Percentiles rank a stretch among this genome's conserved stretches.
These are phyloP conservation scores for Metarhizium humberi DNA, from an alignment of 2,329 filamentous ascomycete species.

Conservation along the genomic window DNA sequence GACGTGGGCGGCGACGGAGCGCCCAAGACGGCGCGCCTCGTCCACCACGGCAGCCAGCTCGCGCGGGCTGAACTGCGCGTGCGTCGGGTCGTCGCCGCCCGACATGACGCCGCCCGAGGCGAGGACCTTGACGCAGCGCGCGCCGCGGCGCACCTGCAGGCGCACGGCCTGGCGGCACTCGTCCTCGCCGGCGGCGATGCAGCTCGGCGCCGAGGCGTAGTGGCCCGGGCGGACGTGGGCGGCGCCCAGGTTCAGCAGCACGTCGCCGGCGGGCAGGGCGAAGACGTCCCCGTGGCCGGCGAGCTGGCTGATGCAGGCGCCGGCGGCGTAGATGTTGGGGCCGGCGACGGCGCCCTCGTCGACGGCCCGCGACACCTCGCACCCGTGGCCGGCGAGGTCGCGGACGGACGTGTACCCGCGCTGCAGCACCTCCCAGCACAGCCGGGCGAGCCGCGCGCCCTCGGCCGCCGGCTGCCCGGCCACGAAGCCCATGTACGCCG, in stretches of 20 bases:
- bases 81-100: conserved; percentile 25
- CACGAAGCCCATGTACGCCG: conserved; percentile 11
- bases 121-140: conserved; percentile 29
- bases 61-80: conserved; percentile 29
- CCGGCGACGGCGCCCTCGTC: conserved; percentile 33
- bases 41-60: conserved; percentile 26
- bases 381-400: conserved; percentile 36
- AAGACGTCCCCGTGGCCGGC: conserved; percentile 36
- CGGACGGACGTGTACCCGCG: conserved; percentile 40
- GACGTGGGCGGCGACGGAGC: conserved; percentile 27
- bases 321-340: conserved; percentile 37
- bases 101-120: conserved; percentile 29
- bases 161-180: conserved; percentile 30
- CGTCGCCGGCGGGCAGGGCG: conserved; percentile 23
- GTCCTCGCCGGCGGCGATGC: conserved; percentile 28
- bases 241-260: conserved; percentile 24
- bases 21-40: conserved; percentile 25
- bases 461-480: conserved; percentile 19
- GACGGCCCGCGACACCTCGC: conserved; percentile 31
- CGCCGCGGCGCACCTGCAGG: conserved; percentile 29
- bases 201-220: conserved; percentile 14
- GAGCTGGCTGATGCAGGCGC: conserved; percentile 34
- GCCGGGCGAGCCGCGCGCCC: conserved; percentile 29
- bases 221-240: conserved; percentile 18
- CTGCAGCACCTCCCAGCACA: conserved; percentile 29